Conservation (phyloP, 345 rosid species). For the Acer saccharum region DNA sequence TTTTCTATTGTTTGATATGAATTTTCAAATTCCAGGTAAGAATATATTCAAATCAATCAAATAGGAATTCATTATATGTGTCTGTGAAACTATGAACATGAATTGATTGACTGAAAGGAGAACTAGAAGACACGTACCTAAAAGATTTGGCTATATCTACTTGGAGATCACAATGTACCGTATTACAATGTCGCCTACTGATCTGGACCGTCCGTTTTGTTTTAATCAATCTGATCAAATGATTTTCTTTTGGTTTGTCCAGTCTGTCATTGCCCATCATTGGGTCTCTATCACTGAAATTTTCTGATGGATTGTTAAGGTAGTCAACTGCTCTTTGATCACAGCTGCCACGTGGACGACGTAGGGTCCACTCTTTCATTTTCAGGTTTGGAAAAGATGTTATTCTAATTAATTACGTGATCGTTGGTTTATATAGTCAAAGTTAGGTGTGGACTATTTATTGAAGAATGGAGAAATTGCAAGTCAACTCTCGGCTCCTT, state of each 20-base stretch:
- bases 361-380: background rate
- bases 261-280: background rate
- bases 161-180: slow-evolving; percentile 17
- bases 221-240: background rate
- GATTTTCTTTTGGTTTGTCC: background rate
- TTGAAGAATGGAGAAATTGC: background rate
- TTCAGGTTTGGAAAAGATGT: background rate
- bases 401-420: background rate
- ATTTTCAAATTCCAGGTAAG: no score
- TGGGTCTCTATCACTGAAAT: background rate
- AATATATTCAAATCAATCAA: no score
- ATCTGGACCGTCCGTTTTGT: slow-evolving; percentile 11
- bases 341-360: slow-evolving; percentile 1
- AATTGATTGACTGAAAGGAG: no score
- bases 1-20: background rate
- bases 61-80: no score
- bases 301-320: slow-evolving; percentile 6
- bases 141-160: slow-evolving; percentile 21
- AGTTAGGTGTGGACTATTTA: slow-evolving; percentile 13
- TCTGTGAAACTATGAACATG: background rate
- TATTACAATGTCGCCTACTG: background rate
- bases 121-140: background rate
- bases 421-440: slow-evolving; percentile 1
- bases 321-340: background rate
- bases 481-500: slow-evolving; percentile 19